Percentiles rank a stretch among this genome's conserved stretches.
These are phyloP conservation scores for Sonneratia alba DNA, from an alignment of 345 rosid genomes.

Conservation along the genomic window DNA sequence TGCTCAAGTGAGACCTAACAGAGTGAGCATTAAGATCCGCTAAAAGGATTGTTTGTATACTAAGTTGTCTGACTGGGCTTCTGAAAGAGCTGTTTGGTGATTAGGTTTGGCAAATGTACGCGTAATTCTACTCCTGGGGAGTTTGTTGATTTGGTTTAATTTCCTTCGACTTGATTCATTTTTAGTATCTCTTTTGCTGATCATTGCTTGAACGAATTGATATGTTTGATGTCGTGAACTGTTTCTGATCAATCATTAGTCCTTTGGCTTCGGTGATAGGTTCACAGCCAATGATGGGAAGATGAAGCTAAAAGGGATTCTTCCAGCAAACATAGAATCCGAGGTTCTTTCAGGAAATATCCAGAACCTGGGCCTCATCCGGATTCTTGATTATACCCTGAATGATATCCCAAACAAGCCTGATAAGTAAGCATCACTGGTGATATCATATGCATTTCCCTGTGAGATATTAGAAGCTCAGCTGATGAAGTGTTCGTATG, in stretches of 20 bases:
- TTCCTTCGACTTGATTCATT: no score
- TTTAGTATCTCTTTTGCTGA: not conserved
- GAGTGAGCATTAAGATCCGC: not conserved
- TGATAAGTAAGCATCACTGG: constrained; percentile 38
- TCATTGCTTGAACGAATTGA: not conserved
- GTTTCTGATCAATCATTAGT: not conserved
- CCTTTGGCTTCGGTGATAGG: constrained; percentile 23
- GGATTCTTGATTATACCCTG: constrained; percentile 58
- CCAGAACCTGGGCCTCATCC: constrained; percentile 64
- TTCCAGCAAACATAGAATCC: constrained; percentile 48
- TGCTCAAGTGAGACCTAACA: not conserved
- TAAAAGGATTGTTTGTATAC: not conserved
- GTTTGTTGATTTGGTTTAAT: no score
- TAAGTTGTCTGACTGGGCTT: not conserved
- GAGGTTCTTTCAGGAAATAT: constrained; percentile 60
- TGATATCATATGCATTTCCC: not conserved
- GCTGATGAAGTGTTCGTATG: constrained; percentile 1
- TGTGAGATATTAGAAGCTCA: not conserved
- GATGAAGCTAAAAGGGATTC: constrained; percentile 48
- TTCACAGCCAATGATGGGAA: constrained; percentile 81
- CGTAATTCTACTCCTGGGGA: no score
- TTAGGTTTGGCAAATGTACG: no score
- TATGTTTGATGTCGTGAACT: not conserved
- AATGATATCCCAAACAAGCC: constrained; percentile 81
- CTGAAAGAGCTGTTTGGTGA: not conserved